phyloP scores from a whole-genome alignment of 2,329 filamentous ascomycete species.

The Dothistroma septosporum region DNA sequence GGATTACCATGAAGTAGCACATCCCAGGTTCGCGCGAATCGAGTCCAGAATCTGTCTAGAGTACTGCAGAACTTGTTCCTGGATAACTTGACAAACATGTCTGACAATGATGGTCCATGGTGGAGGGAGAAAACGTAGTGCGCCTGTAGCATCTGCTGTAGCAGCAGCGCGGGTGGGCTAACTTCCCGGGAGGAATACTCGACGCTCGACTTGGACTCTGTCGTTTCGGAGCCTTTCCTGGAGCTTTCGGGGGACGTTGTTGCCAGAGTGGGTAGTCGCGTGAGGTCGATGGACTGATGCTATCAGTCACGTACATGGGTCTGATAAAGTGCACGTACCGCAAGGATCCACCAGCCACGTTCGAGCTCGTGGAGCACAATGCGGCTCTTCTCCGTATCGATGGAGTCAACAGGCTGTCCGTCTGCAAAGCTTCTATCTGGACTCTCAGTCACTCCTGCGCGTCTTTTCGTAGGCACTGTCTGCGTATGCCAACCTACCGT shows the following conservation, averaged over 20 bases:
- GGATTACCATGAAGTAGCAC: slow-evolving; percentile 89
- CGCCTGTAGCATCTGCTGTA: slow-evolving; percentile 76
- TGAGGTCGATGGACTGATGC: slow-evolving; percentile 71
- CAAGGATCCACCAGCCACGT: slow-evolving; percentile 89
- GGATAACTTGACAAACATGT: slow-evolving; percentile 62
- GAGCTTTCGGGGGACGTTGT: slow-evolving; percentile 33
- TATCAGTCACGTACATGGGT: slow-evolving; percentile 15
- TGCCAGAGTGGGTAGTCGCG: slow-evolving; percentile 57
- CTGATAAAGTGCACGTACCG: slow-evolving; percentile 55
- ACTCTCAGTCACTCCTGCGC: slow-evolving; percentile 26
- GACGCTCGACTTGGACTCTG: slow-evolving; percentile 40
- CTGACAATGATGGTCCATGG: slow-evolving; percentile 70
- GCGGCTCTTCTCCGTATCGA: slow-evolving; percentile 86
- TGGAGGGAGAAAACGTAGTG: slow-evolving; percentile 83
- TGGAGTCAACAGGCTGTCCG: slow-evolving; percentile 69
- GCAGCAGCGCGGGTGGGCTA: slow-evolving; percentile 71
- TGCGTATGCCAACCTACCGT: background rate
- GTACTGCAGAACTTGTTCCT: slow-evolving; percentile 67
- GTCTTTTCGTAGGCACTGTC: background rate
- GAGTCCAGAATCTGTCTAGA: slow-evolving; percentile 77
- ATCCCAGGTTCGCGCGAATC: slow-evolving; percentile 68
- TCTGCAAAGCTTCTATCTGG: slow-evolving; percentile 66
- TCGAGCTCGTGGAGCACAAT: slow-evolving; percentile 86
- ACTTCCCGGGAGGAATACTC: slow-evolving; percentile 91
- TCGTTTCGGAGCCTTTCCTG: slow-evolving; percentile 24